Evolutionary conservation across 1,284 basidiomycete genomes (phyloP).

Genomic region (Hemileia vastatrix): DNA sequence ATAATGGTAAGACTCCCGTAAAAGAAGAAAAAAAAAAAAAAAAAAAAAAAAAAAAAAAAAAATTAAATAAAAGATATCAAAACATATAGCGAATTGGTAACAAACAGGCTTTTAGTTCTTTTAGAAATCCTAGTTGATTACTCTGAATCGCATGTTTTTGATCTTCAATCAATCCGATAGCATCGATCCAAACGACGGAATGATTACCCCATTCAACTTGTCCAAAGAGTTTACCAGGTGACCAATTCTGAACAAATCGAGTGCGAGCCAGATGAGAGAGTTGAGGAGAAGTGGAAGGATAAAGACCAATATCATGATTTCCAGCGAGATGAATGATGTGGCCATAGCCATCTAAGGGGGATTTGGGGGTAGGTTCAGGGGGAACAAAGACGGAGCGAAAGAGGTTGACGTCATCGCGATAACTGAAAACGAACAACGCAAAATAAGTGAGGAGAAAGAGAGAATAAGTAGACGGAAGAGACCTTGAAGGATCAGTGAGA

Average conservation of each 20-base stretch:
- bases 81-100: constrained; percentile 41
- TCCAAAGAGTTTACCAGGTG: constrained; percentile 52
- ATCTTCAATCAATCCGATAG: constrained; percentile 64
- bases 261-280: constrained; percentile 17
- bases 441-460: constrained; percentile 28
- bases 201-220: constrained; percentile 67
- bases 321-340: constrained; percentile 62
- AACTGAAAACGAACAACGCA: constrained; percentile 48
- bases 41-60: background rate
- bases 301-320: constrained; percentile 70
- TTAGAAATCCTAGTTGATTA: constrained; percentile 42
- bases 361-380: constrained; percentile 50
- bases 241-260: constrained; percentile 34
- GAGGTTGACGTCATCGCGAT: constrained; percentile 53
- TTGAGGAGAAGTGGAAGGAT: constrained; percentile 28
- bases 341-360: too few relatives aligned
- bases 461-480: constrained; percentile 26
- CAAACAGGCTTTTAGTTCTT: constrained; percentile 17
- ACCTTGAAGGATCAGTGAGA: constrained; percentile 57
- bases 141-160: constrained; percentile 54
- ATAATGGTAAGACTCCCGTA: constrained; percentile 6
- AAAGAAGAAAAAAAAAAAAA: constrained; percentile 13
- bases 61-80: constrained; percentile 47
- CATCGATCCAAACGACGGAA: constrained; percentile 62
- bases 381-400: constrained; percentile 49